These are phyloP conservation scores for Hygrophila difformis DNA, from an alignment of 257 asterid genomes.

Conservation along the genomic window DNA sequence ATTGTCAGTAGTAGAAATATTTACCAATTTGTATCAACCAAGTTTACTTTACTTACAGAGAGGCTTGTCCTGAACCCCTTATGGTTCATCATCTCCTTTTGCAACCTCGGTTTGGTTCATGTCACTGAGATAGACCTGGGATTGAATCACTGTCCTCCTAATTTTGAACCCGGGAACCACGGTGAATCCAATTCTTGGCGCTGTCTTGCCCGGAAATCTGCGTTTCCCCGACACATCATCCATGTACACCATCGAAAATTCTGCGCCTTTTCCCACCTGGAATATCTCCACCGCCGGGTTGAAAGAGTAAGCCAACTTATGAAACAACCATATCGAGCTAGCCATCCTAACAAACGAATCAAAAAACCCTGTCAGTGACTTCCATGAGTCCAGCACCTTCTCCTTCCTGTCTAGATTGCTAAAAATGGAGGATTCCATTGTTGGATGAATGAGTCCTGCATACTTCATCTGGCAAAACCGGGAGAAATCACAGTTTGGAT, in stretches of 20 bases:
- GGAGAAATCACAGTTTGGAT: slow-evolving; percentile 63
- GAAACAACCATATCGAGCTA: slow-evolving; percentile 88
- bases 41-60: too few species aligned
- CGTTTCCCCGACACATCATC: slow-evolving; percentile 65
- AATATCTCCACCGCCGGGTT: slow-evolving; percentile 72
- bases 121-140: slow-evolving; percentile 69
- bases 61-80: too few species aligned
- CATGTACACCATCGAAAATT: slow-evolving; percentile 75
- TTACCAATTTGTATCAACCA: neutral
- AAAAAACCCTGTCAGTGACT: slow-evolving; percentile 60
- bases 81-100: neutral
- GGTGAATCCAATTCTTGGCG: slow-evolving; percentile 79
- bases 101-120: slow-evolving; percentile 23
- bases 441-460: slow-evolving; percentile 77
- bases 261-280: slow-evolving; percentile 74
- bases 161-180: slow-evolving; percentile 88
- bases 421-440: slow-evolving; percentile 83
- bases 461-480: slow-evolving; percentile 75
- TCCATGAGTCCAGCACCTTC: slow-evolving; percentile 82
- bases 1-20: too few species aligned
- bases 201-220: slow-evolving; percentile 18
- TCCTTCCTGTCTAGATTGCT: slow-evolving; percentile 68
- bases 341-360: slow-evolving; percentile 88
- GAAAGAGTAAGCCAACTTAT: slow-evolving; percentile 71
- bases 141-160: slow-evolving; percentile 63